Evolutionary conservation across 2,329 filamentous ascomycete species (phyloP).

Genomic region (Scorias spongiosa): DNA sequence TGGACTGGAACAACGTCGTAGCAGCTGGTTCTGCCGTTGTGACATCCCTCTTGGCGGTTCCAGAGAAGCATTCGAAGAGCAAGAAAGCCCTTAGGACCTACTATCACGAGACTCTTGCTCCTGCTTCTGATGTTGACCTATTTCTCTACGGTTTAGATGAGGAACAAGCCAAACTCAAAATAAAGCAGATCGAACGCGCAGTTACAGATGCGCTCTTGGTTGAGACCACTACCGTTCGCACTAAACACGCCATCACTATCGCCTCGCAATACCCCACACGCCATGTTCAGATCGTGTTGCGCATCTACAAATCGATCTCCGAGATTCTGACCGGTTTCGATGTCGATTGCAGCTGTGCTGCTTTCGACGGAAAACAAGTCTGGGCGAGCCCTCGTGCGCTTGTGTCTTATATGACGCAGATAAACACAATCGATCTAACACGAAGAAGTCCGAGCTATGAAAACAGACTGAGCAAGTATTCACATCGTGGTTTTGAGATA

Average conservation of each 20-base stretch:
- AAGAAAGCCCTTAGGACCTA: constrained; percentile 37
- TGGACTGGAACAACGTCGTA: constrained; percentile 73
- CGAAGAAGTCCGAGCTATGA: constrained; percentile 77
- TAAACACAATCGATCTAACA: constrained; percentile 64
- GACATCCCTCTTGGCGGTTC: constrained; percentile 55
- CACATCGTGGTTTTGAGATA: constrained; percentile 69
- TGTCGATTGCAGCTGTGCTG: constrained; percentile 69
- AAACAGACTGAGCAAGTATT: constrained; percentile 74
- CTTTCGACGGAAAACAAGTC: constrained; percentile 67
- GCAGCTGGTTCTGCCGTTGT: constrained; percentile 69
- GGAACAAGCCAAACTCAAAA: constrained; percentile 66
- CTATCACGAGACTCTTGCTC: constrained; percentile 68
- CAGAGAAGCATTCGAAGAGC: constrained; percentile 32
- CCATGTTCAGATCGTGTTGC: constrained; percentile 73
- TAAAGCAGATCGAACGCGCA: constrained; percentile 62
- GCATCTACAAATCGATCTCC: constrained; percentile 68
- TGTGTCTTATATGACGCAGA: constrained; percentile 65
- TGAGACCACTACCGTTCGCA: constrained; percentile 73
- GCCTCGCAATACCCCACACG: constrained; percentile 60
- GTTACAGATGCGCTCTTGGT: constrained; percentile 62
- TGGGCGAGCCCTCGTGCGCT: constrained; percentile 65
- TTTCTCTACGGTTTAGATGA: constrained; percentile 71
- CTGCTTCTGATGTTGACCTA: constrained; percentile 74
- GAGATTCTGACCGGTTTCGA: constrained; percentile 83
- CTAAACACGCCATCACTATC: constrained; percentile 78